Conservation (phyloP, 2,329 filamentous ascomycete species). For the Mycosphaerella sp. region DNA sequence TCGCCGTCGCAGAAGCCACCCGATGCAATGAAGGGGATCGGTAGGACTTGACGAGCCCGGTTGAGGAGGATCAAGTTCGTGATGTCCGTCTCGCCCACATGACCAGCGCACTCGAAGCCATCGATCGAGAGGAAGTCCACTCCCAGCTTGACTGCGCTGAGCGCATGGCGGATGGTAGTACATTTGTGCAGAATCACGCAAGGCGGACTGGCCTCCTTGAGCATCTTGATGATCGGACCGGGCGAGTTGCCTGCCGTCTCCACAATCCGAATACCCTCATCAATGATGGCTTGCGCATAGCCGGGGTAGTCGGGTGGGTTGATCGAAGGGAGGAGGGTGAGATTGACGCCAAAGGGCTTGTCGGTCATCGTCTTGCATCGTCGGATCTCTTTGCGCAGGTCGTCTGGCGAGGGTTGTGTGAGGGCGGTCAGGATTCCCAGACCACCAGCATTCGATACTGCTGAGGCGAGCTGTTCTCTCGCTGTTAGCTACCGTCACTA, state of each 20-base stretch:
- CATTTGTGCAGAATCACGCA: conserved; percentile 91
- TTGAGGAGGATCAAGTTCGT: conserved; percentile 86
- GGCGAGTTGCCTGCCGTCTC: conserved; percentile 90
- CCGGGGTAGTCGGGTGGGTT: conserved; percentile 87
- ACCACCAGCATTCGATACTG: conserved; percentile 74
- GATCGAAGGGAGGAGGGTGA: conserved; percentile 85
- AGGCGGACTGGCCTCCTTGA: conserved; percentile 64
- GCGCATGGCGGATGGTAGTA: conserved; percentile 89
- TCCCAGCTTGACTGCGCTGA: conserved; percentile 85
- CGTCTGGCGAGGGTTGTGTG: conserved; percentile 87
- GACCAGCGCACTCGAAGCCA: conserved; percentile 92
- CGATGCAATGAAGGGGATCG: conserved; percentile 87
- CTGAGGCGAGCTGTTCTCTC: conserved; percentile 50
- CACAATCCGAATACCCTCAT: conserved; percentile 85
- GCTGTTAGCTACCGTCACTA: too few species aligned
- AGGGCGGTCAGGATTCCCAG: conserved; percentile 79
- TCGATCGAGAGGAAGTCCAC: conserved; percentile 97
- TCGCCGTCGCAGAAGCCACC: conserved; percentile 94
- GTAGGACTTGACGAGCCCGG: conserved; percentile 74
- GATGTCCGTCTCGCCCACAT: conserved; percentile 81
- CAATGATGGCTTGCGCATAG: conserved; percentile 87
- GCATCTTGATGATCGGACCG: conserved; percentile 79
- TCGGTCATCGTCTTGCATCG: conserved; percentile 74
- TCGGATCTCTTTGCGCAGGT: conserved; percentile 87
- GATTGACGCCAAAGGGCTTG: conserved; percentile 84